phyloP scores from a whole-genome alignment of 1,139 yeast genomes.

The Ashbya aceris region DNA sequence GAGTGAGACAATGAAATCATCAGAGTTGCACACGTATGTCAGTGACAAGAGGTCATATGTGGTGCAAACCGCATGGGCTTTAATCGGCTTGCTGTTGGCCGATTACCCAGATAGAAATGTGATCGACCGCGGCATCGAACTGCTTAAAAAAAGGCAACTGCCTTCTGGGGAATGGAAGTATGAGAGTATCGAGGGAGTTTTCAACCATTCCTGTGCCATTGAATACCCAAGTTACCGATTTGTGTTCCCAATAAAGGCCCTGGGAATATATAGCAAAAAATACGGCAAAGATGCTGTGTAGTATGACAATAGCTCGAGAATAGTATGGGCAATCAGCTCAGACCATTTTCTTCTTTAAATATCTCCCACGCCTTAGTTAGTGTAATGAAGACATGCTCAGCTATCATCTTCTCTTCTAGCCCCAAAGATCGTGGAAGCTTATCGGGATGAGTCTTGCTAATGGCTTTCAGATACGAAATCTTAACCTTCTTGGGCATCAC shows the following conservation, averaged over 20 bases:
- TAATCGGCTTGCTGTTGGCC: constrained; percentile 73
- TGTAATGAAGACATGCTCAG: constrained; percentile 77
- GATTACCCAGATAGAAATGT: constrained; percentile 64
- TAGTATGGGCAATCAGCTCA: constrained; percentile 22
- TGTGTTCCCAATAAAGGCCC: constrained; percentile 83
- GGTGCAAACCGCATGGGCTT: constrained; percentile 92
- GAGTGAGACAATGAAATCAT: constrained; percentile 82
- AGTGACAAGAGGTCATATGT: constrained; percentile 50
- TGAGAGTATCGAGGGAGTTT: constrained; percentile 90
- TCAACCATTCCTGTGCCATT: constrained; percentile 89
- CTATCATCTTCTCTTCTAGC: constrained; percentile 70
- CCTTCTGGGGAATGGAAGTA: constrained; percentile 77
- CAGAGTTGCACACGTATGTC: constrained; percentile 72
- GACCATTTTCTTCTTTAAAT: constrained; percentile 53
- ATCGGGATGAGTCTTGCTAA: constrained; percentile 90
- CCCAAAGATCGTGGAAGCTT: constrained; percentile 49
- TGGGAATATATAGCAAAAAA: constrained; percentile 57
- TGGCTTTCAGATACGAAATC: constrained; percentile 82
- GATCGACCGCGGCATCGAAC: constrained; percentile 52
- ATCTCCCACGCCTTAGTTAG: constrained; percentile 88
- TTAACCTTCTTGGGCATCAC: constrained; percentile 90
- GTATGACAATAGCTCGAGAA: neutral
- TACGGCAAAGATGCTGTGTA: constrained; percentile 14
- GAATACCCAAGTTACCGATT: constrained; percentile 93
- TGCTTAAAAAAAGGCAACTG: constrained; percentile 61